Conservation (phyloP, 805 yeast species). For the Scheffersomyces stipitis region DNA sequence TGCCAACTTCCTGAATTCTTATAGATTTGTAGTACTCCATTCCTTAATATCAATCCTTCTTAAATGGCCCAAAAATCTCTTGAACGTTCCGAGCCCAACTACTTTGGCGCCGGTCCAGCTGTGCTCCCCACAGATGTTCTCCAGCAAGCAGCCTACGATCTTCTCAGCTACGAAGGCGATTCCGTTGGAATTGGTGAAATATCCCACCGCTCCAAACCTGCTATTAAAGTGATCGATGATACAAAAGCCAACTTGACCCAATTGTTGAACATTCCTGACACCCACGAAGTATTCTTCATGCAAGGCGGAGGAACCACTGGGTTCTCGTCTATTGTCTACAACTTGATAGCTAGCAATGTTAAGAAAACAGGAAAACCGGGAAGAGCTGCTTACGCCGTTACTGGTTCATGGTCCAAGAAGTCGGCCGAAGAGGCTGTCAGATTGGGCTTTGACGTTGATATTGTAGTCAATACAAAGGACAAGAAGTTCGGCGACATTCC, state of each 20-base stretch:
- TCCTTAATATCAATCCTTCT: no score
- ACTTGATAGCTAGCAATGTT: slow-evolving; percentile 72
- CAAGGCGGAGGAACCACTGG: slow-evolving; percentile 99
- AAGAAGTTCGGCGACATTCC: slow-evolving; percentile 69
- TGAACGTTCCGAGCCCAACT: slow-evolving; percentile 69
- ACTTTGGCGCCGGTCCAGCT: slow-evolving; percentile 99
- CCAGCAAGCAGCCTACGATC: slow-evolving; percentile 83
- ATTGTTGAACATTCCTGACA: slow-evolving; percentile 77
- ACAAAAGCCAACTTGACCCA: slow-evolving; percentile 68
- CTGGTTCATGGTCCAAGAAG: slow-evolving; percentile 94
- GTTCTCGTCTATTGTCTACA: slow-evolving; percentile 83
- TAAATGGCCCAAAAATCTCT: slow-evolving; percentile 24
- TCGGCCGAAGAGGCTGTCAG: slow-evolving; percentile 84
- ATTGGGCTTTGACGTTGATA: slow-evolving; percentile 72
- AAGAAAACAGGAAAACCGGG: slow-evolving; percentile 74
- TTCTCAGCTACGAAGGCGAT: slow-evolving; percentile 63
- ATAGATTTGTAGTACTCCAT: no score
- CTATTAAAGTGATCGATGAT: slow-evolving; percentile 70
- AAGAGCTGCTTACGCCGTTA: slow-evolving; percentile 79
- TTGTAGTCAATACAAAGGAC: slow-evolving; percentile 65
- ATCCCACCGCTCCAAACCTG: slow-evolving; percentile 90
- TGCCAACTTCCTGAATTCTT: no score
- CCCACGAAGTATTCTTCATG: slow-evolving; percentile 90
- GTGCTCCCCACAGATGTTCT: slow-evolving; percentile 79
- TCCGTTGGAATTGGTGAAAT: slow-evolving; percentile 95